Evolutionary conservation across 2,329 filamentous ascomycete genomes (phyloP), one percentile per base, ranked within the genome.

Genomic region (Ceratocystis colombiana): DNA sequence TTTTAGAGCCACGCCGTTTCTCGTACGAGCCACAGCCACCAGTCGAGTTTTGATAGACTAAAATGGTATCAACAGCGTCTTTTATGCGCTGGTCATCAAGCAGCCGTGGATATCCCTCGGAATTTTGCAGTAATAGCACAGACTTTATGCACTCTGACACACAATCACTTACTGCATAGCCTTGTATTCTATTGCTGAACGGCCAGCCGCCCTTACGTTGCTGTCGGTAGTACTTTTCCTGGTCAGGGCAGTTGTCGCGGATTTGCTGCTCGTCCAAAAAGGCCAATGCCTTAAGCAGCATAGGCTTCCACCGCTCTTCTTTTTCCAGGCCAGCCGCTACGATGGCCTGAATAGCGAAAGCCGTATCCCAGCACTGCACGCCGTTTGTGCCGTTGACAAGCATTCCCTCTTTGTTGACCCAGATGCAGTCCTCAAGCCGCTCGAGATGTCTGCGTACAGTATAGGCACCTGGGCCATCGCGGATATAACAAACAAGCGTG

Each of bases 301-400:
- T 95, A 0, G 88, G 86, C 48, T 82, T 83, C 85, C 89, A 96
- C 71, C 87, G 85, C 12, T 85, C 79, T 61, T 95, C 85, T 37
- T 86, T 78, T n/a, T 88, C 86, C 30, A 96, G 82, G 0, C 89
- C 90, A 5, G 89, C 86, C 62, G 90, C 89, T 64, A 90, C 83
- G 5, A 89, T 84, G 0, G 89, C 87, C 74, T 96, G 91, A 44
- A 96, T 90, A 20, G 88, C 78, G 73, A 97, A 97, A 0, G 91
- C 83, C 0, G 94, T 99, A 73, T 99, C 94, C 94, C 94, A 99
- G 70, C 86, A 88, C 75, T 99, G 94, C 1, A 97, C 92, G n/a
- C 94, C 94, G 71, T 99, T 97, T 7, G 94, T 99, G 46, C 94
- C 94, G 71, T 96, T 96, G 76, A 88, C 88, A 61, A 97, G 81